These are phyloP conservation scores for Tricholoma furcatifolium DNA, from an alignment of 768 basidiomycete species.

Conservation along the genomic window DNA sequence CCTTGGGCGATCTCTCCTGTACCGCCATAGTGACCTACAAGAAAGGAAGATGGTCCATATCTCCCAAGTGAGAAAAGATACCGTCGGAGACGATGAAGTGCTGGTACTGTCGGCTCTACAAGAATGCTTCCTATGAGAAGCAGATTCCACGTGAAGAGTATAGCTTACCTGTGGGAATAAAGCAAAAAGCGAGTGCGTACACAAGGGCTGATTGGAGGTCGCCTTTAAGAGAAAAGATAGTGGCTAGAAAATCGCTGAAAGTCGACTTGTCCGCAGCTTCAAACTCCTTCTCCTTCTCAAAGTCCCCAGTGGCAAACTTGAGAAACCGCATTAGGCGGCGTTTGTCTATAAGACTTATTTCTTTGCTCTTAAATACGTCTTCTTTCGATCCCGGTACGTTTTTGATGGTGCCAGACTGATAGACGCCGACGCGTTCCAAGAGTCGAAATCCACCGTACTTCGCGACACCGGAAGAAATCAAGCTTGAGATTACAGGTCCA, in stretches of 20 bases:
- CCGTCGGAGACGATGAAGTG: constrained; percentile 66
- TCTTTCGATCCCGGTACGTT: constrained; percentile 89
- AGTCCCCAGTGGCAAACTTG: constrained; percentile 75
- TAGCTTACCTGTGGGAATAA: constrained; percentile 52
- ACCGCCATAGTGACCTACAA: constrained; percentile 95
- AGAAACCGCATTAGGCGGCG: constrained; percentile 90
- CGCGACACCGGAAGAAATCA: constrained; percentile 81
- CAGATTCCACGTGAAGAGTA: not conserved
- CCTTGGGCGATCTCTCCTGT: constrained; percentile 92
- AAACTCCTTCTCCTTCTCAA: constrained; percentile 61
- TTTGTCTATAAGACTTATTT: constrained; percentile 79
- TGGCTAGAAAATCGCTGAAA: constrained; percentile 64
- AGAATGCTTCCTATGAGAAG: constrained; percentile 8
- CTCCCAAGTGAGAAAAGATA: constrained; percentile 81
- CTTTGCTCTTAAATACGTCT: constrained; percentile 85
- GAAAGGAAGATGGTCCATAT: constrained; percentile 80
- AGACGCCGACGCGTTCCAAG: constrained; percentile 67
- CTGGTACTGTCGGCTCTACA: constrained; percentile 64
- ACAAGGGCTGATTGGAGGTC: constrained; percentile 60
- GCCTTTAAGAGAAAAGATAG: constrained; percentile 60
- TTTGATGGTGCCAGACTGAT: constrained; percentile 47
- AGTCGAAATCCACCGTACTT: constrained; percentile 91
- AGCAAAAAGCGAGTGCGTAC: constrained; percentile 78
- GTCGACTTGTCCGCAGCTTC: constrained; percentile 51
- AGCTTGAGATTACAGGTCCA: constrained; percentile 75